Conservation (phyloP, 805 yeast genomes). For the Suhomyces emberorum region DNA sequence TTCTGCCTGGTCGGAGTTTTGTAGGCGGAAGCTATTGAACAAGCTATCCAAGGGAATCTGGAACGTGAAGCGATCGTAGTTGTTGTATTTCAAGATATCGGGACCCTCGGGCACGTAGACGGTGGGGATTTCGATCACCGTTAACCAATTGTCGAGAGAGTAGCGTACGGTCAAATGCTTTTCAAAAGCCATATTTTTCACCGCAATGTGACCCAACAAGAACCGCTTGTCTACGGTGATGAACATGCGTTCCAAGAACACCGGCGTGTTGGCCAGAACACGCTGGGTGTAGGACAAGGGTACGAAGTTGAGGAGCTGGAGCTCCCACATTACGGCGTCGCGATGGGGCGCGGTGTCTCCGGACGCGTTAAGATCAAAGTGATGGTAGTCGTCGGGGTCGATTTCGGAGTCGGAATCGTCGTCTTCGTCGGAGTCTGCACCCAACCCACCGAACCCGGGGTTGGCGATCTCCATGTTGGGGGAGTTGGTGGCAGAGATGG, state of each 20-base stretch:
- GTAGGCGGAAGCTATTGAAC: constrained; percentile 28
- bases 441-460: constrained; percentile 1
- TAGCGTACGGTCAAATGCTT: constrained; percentile 70
- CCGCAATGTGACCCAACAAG: constrained; percentile 74
- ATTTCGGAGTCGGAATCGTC: constrained; percentile 25
- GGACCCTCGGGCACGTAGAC: constrained; percentile 56
- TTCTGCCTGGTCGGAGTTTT: constrained; percentile 3
- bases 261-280: constrained; percentile 37
- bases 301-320: constrained; percentile 42
- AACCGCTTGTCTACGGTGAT: constrained; percentile 55
- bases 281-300: constrained; percentile 45
- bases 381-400: constrained; percentile 14
- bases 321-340: constrained; percentile 39
- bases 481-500: constrained; percentile 66
- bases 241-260: constrained; percentile 64
- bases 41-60: constrained; percentile 49
- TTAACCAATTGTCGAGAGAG: constrained; percentile 75
- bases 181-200: constrained; percentile 65
- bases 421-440: constrained; percentile 15
- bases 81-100: constrained; percentile 42
- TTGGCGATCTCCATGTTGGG: constrained; percentile 36
- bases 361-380: constrained; percentile 11
- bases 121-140: constrained; percentile 68
- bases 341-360: constrained; percentile 14
- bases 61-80: constrained; percentile 71